Percentiles rank a stretch among this genome's conserved stretches.
These are phyloP conservation scores for Aspergillus kassunensis DNA, from an alignment of 495 filamentous ascomycete genomes.

Conservation along the genomic window DNA sequence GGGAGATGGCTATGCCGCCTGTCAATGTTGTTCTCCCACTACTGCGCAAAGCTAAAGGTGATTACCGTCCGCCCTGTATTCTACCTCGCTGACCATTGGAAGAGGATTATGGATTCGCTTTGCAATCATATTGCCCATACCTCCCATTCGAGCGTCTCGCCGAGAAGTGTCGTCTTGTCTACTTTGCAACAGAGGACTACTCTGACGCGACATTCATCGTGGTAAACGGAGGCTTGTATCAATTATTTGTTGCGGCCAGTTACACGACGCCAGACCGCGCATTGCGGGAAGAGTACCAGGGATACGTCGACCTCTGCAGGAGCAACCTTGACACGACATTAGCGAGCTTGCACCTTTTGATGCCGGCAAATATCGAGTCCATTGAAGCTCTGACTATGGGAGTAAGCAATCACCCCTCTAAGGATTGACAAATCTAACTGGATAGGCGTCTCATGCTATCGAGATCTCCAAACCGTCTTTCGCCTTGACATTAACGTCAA, in stretches of 20 bases:
- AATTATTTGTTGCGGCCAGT: conserved; percentile 51
- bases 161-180: conserved; percentile 56
- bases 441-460: conserved; percentile 49
- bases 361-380: conserved; percentile 55
- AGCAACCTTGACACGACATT: conserved; percentile 57
- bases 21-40: conserved; percentile 46
- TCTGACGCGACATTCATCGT: conserved; percentile 53
- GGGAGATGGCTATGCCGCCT: conserved; percentile 54
- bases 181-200: conserved; percentile 55
- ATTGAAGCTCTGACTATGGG: conserved; percentile 57
- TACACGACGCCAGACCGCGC: conserved; percentile 26
- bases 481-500: conserved; percentile 57
- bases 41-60: conserved; percentile 49
- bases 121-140: conserved; percentile 35
- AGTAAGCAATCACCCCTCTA: conserved; percentile 30
- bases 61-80: too few species aligned
- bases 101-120: conserved; percentile 24
- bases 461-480: conserved; percentile 61
- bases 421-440: background rate
- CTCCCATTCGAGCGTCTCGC: conserved; percentile 50
- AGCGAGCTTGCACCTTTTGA: conserved; percentile 52
- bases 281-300: conserved; percentile 31
- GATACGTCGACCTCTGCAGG: conserved; percentile 44
- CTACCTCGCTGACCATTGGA: background rate
- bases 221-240: conserved; percentile 54